Conservation (phyloP, 148 eudicot species). For the Mesembryanthemum crystallinum region DNA sequence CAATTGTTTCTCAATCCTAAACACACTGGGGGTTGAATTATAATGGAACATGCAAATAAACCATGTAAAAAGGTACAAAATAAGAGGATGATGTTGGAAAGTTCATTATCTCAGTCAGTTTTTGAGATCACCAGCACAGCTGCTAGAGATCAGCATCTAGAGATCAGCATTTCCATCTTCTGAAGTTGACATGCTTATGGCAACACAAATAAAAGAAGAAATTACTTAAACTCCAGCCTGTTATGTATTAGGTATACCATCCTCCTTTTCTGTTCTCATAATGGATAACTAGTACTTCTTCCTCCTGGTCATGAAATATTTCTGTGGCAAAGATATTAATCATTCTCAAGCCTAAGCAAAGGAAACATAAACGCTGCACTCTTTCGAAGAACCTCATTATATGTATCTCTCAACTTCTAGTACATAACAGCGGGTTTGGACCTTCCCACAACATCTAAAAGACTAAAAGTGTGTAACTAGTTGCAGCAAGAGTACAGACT, state of each 20-base stretch:
- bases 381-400: background rate
- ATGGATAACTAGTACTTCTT: background rate
- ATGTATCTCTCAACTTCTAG: background rate
- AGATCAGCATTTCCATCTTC: background rate
- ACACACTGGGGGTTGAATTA: background rate
- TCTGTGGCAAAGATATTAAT: background rate
- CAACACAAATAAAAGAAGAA: background rate
- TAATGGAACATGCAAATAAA: background rate
- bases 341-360: background rate
- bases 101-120: background rate
- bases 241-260: background rate
- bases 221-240: background rate
- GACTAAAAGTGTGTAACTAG: background rate
- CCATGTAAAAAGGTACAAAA: background rate
- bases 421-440: background rate
- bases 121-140: background rate
- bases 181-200: background rate
- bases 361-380: background rate
- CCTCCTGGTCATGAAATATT: background rate
- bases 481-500: background rate
- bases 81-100: background rate
- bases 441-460: background rate
- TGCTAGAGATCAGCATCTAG: too few relatives aligned
- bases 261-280: background rate
- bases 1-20: background rate